Base-by-base conservation (phyloP, 352 stramenopile species). In the Lagenidium giganteum region DNA sequence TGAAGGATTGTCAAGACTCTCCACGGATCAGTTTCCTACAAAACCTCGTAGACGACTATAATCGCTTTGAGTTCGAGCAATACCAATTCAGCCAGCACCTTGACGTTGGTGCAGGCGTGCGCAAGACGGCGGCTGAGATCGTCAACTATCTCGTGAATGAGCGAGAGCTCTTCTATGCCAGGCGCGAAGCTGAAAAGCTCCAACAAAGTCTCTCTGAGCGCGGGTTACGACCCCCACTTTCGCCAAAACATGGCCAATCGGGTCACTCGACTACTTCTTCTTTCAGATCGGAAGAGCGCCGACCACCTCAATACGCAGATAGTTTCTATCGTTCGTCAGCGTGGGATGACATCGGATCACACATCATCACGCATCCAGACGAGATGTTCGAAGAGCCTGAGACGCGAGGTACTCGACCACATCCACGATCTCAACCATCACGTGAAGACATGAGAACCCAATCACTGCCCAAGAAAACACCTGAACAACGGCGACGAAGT, bases 51-150 rank as follows among this genome's bases (percentile, higher is more conserved):
- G 37, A 58, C 2, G 62, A 83, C 36, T 92, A 92, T 53, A 88
- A 88, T 43, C 79, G 76, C 18, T 61, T 64, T 47, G 73, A 91
- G 54, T 84, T 69, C 35, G 69, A 88, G 34, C 67, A 86, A 50
- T 85, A 89, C 56, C 50, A 75, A 28, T 88, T 81, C 58, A 87
- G 76, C 31, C 61, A 86, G 20, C 65, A 84, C 32, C 43, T 91
- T 16, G 76, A 89, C 45, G 47, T 83, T 28, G 71, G 73, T 14
- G 76, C 73, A 9, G 70, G 67, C 4, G 70, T 86, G 1, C 76
- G 79, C 32, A 87, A 91, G 42, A 62, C 48, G 18, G 67, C 74
- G 12, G 47, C 60, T 3, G 67, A 83, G 25, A 82, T 86, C 29
- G 64, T 57, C 28, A 46, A 61, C 17, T 31, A 85, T 6, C 38